Conservation (phyloP, 176 grass and related monocot species). For the Hyparrhenia diplandra region DNA sequence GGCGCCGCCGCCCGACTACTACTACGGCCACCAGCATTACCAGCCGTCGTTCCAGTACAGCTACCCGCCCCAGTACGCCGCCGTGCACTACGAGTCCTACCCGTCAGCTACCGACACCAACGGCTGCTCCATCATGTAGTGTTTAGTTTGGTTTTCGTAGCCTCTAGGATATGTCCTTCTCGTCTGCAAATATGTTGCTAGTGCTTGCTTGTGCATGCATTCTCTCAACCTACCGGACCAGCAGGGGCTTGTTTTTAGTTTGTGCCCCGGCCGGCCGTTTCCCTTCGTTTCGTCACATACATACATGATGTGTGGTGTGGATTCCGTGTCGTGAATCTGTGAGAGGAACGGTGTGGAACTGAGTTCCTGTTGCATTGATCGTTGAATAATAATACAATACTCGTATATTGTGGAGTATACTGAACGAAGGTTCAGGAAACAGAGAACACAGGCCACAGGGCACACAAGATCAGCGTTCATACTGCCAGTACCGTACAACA, state of each 20-base stretch:
- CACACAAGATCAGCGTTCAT: no score
- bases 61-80: slow-evolving; percentile 9
- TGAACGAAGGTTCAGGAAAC: no score
- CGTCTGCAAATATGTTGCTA: background rate
- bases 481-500: no score
- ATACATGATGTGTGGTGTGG: background rate
- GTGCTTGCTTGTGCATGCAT: background rate
- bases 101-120: background rate
- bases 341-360: background rate
- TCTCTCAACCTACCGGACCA: background rate
- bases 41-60: background rate
- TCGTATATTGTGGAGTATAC: no score
- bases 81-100: slow-evolving; percentile 29
- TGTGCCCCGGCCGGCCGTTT: background rate
- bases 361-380: background rate
- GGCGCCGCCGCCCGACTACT: no score
- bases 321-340: background rate
- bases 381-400: background rate
- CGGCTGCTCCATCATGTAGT: slow-evolving; percentile 42
- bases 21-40: background rate
- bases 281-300: background rate
- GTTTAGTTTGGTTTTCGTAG: background rate
- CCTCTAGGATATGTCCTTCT: background rate
- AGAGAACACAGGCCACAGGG: no score
- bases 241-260: background rate